Conservation (phyloP, 768 basidiomycete genomes). For the Agrocybe pediades region DNA sequence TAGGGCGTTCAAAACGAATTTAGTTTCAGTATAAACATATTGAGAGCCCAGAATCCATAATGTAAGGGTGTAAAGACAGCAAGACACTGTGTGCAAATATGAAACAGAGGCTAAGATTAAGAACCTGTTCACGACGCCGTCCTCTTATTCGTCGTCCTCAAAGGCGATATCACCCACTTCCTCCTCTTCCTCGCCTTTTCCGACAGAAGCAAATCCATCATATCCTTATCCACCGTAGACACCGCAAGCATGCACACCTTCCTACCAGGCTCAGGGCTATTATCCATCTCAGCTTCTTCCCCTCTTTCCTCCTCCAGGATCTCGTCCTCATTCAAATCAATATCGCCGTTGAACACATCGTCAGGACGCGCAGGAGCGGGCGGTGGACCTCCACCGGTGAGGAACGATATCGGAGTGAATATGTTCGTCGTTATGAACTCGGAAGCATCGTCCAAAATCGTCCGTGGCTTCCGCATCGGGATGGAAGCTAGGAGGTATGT, state of each 20-base stretch:
- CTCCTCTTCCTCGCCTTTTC: conserved; percentile 36
- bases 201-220: conserved; percentile 25
- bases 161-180: conserved; percentile 38
- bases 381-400: conserved; percentile 41
- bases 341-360: conserved; percentile 64
- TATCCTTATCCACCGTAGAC: conserved; percentile 27
- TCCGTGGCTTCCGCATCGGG: conserved; percentile 67
- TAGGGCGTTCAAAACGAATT: no score
- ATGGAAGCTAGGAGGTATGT: conserved; percentile 66
- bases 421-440: conserved; percentile 64
- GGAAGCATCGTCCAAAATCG: conserved; percentile 72
- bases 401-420: conserved; percentile 55
- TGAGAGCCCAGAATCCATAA: no score
- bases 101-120: background rate
- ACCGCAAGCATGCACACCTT: conserved; percentile 53
- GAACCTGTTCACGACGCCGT: conserved; percentile 21
- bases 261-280: conserved; percentile 60
- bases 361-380: conserved; percentile 56
- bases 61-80: no score
- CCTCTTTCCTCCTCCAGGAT: conserved; percentile 76
- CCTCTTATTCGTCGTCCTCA: conserved; percentile 38
- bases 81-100: no score
- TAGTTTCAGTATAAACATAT: no score
- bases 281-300: conserved; percentile 79
- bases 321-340: conserved; percentile 79